These are phyloP conservation scores for Populus euphratica DNA, from an alignment of 345 rosid species.

Conservation along the genomic window DNA sequence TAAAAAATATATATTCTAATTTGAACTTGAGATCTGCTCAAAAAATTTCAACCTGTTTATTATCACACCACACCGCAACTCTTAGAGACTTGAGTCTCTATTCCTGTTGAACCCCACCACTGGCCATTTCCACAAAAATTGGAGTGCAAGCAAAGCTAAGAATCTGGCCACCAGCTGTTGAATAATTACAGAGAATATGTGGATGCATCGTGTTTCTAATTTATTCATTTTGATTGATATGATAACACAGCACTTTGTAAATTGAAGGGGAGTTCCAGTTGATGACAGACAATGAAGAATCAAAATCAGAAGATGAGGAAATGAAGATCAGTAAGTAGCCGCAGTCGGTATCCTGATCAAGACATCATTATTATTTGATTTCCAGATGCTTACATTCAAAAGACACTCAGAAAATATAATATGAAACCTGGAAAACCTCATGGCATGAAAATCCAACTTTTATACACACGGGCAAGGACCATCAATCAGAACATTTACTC, in stretches of 20 bases:
- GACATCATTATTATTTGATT: neutral
- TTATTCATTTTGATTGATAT: neutral
- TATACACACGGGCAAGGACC: constrained; percentile 21
- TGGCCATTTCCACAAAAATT: neutral
- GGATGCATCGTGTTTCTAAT: neutral
- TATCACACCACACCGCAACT: too few species aligned
- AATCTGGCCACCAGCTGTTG: neutral
- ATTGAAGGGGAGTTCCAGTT: neutral
- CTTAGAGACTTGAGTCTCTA: neutral
- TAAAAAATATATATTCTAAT: too few species aligned
- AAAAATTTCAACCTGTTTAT: too few species aligned
- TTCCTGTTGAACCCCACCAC: neutral
- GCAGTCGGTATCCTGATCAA: neutral
- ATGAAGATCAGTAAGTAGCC: neutral
- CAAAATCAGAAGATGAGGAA: neutral
- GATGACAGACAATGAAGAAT: neutral
- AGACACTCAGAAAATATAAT: neutral
- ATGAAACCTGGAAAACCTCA: constrained; percentile 23
- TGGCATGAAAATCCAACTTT: constrained; percentile 12
- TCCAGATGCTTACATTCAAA: neutral
- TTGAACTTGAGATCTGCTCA: too few species aligned
- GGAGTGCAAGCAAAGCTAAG: neutral
- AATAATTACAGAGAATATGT: neutral
- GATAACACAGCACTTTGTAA: neutral
- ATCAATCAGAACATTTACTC: constrained; percentile 15